Evolutionary conservation across 108 stramenopile species (phyloP).

Genomic region (Stephanodiscus minutulus): DNA sequence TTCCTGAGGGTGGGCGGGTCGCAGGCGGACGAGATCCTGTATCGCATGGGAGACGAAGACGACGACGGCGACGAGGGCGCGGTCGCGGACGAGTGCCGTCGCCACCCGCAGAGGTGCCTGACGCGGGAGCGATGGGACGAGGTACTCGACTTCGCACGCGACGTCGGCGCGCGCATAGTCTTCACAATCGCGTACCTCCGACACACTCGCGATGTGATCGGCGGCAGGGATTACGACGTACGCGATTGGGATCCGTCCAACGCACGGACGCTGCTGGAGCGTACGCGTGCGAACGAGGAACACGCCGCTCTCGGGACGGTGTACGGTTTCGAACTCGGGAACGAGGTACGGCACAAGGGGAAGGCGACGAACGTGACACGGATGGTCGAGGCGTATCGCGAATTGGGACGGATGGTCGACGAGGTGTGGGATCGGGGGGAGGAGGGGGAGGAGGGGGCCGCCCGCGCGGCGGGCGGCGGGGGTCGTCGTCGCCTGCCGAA

Average conservation of each 20-base stretch:
- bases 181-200: slow-evolving; percentile 39
- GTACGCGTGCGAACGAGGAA: slow-evolving; percentile 7
- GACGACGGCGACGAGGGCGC: not conserved
- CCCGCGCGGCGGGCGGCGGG: not conserved
- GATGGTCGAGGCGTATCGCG: slow-evolving; percentile 33
- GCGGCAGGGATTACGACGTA: slow-evolving; percentile 17
- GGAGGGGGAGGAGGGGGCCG: too few relatives aligned
- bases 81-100: slow-evolving; percentile 7
- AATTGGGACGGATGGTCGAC: slow-evolving; percentile 36
- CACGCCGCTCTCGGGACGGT: slow-evolving; percentile 26
- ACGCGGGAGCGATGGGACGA: slow-evolving; percentile 33
- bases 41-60: slow-evolving; percentile 14
- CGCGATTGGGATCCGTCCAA: slow-evolving; percentile 39
- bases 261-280: slow-evolving; percentile 27
- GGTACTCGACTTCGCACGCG: slow-evolving; percentile 26
- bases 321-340: slow-evolving; percentile 43
- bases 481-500: not conserved
- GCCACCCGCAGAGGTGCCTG: slow-evolving; percentile 20
- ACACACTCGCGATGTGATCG: slow-evolving; percentile 28
- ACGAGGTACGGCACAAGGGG: slow-evolving; percentile 35
- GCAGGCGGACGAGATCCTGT: slow-evolving; percentile 32
- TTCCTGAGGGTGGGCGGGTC: slow-evolving; percentile 37
- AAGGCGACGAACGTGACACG: slow-evolving; percentile 35
- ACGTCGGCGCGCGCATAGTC: slow-evolving; percentile 30
- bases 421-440: slow-evolving; percentile 27